Evolutionary conservation across 2,329 filamentous ascomycete species (phyloP), one percentile per base, ranked within the genome.

Genomic region (Fusarium agapanthi): DNA sequence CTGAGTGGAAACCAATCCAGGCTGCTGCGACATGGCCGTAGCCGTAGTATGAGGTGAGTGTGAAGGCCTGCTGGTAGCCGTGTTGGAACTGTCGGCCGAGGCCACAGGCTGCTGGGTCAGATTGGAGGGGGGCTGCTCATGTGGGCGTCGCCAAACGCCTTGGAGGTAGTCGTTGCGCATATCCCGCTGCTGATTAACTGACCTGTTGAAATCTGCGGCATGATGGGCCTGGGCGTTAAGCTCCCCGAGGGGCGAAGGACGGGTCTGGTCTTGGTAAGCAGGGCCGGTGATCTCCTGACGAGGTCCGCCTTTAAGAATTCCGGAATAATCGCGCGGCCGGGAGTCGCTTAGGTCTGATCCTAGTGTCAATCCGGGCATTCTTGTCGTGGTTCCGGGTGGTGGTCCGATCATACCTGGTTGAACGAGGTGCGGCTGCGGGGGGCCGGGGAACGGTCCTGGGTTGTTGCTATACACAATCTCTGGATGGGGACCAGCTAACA

Each of bases 391-490:
- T 78, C 91, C 90, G 74, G 88, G 84, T 78, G 86, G 84, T 79
- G 85, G 83, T 82, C 91, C 88, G 81, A 91, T 89, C 84, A 95
- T 89, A 83, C 91, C 92, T 82, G 92, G 87, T 81, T 93, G 91
- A 77, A 94, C 86, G 72, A 92, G 88, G 77, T 90, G 91, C 69
- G 90, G 87, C 83, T 93, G 89, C 68, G 90, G 88, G 73, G 91
- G 87, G 73, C 89, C 88, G 69, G 91, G 89, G 78, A 92, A 91
- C 61, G 89, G 89, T 72, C 84, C 86, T 37, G 91, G 88, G 60
- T 88, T 89, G 81, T 92, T 95, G 84, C 90, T 94, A 83, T 97
- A 97, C 62, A 97, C 93, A 78, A 97, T 94, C 83, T 97, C 93
- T 60, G 92, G 91, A 78, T 96, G 94, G 35, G 92, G 90, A 60